Evolutionary conservation across 2,329 filamentous ascomycete genomes (phyloP).

Genomic region (Colletotrichum australisinense): DNA sequence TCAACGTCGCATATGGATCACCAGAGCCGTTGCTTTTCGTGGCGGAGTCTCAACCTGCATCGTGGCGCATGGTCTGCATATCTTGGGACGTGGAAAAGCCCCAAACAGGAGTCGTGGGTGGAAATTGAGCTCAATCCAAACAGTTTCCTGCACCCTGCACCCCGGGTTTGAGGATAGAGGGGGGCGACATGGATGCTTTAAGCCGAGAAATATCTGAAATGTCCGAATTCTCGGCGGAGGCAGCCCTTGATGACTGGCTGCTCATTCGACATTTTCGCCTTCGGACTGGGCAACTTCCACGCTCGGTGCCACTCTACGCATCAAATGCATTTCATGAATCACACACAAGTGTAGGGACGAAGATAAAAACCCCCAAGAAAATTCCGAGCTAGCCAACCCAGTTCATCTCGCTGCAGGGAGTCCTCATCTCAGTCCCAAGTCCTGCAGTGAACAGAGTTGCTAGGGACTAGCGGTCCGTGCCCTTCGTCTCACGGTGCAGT

Average conservation of each 20-base stretch:
- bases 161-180: slow-evolving; percentile 24
- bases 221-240: neutral
- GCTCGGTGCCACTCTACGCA: slow-evolving; percentile 9
- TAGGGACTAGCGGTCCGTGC: slow-evolving; percentile 21
- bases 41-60: slow-evolving; percentile 18
- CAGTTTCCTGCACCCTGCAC: slow-evolving; percentile 13
- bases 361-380: neutral
- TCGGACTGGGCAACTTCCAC: neutral
- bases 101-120: slow-evolving; percentile 8
- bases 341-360: slow-evolving; percentile 1
- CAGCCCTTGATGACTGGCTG: neutral
- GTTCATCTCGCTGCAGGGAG: neutral
- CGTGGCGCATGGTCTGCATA: slow-evolving; percentile 9
- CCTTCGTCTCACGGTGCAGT: neutral
- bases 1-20: neutral
- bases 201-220: neutral
- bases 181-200: neutral
- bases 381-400: neutral
- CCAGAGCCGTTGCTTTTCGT: neutral
- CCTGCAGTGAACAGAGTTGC: neutral
- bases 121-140: neutral
- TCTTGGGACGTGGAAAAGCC: slow-evolving; percentile 12
- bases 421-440: neutral
- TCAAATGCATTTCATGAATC: neutral
- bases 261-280: neutral